Evolutionary conservation across 164 flowering plant species (phyloP).

Genomic region (Kingdonia uniflora): DNA sequence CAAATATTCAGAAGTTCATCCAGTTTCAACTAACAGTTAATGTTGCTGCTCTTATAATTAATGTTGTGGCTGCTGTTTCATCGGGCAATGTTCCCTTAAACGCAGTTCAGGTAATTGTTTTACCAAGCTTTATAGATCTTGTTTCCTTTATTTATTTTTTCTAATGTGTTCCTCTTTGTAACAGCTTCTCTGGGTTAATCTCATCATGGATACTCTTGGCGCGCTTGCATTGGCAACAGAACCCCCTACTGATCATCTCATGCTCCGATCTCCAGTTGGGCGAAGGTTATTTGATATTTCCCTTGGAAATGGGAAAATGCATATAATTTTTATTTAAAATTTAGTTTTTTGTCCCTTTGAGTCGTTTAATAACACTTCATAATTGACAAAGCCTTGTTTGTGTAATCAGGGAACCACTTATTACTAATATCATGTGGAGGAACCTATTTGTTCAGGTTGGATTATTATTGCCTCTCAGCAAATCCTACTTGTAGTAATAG

Average conservation of each 20-base stretch:
- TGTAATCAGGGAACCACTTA: conserved; percentile 71
- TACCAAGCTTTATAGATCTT: background rate
- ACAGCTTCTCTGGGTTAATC: conserved; percentile 98
- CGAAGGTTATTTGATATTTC: conserved; percentile 59
- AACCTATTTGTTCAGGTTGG: conserved; percentile 76
- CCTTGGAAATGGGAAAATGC: background rate
- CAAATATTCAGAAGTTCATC: conserved; percentile 92
- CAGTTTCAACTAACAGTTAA: conserved; percentile 96
- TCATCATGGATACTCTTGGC: conserved; percentile 97
- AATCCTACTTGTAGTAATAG: background rate
- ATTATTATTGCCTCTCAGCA: background rate
- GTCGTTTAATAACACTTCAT: too few species aligned
- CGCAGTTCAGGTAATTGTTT: conserved; percentile 70
- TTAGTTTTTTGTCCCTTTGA: too few species aligned
- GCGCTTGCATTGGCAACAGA: conserved; percentile 97
- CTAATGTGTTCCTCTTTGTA: background rate
- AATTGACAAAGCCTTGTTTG: background rate
- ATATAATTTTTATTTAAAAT: too few species aligned
- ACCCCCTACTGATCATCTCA: conserved; percentile 92
- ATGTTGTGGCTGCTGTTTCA: conserved; percentile 80
- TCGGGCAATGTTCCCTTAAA: conserved; percentile 82
- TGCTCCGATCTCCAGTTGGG: conserved; percentile 83
- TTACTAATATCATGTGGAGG: conserved; percentile 98
- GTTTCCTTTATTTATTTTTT: conserved; percentile 1
- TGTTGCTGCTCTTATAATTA: conserved; percentile 87